Evolutionary conservation across 202 grass and related monocot genomes (phyloP), one percentile per base, ranked within the genome.

Genomic region (Schoenoplectus tabernaemontani): DNA sequence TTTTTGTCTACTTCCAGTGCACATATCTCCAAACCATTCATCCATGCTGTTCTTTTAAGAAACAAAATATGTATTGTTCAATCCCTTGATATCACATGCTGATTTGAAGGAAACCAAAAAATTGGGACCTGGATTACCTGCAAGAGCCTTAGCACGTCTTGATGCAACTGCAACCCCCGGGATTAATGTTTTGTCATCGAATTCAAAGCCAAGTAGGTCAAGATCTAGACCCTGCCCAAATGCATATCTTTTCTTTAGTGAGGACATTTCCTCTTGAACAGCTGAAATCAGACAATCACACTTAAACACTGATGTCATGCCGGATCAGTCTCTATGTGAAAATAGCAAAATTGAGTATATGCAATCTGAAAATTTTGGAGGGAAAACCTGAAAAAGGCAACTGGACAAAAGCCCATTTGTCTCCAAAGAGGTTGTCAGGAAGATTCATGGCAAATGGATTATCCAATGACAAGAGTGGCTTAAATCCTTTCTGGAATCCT

Each of bases 321-420:
- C 42, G 19, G 24, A 46, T 63, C 24, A 61, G 5, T 26, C 43
- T 79, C 24, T 79, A 7, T 15, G 46, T 61, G 16, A 79, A 79
- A 63, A 43, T 61, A 61, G 56, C 3, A 44, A 57, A 62, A 43
- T 53, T 58, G 34, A 62, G 54, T 19, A 33, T 43, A 1, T 80
- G 22, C 20, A 64, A 65, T 80, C 23, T 64, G 13, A n/a, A 41
- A 59, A 58, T 41, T 57, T 82, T 57, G 48, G 19, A 51, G 23
- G 9, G 77, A 43, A 24, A 79, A 99, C 96, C 88, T 72, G 88
- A 88, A 81, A 92, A 96, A 0, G 96, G 96, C 36, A 99, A 86
- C 83, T 99, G 96, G 81, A 99, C 92, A 83, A 99, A 99, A 23
- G 92, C 92, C 96, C 96, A 93, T 81, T 91, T 92, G 57, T 99